phyloP scores from a whole-genome alignment of 805 yeast species.

The Candida ponderosae region DNA sequence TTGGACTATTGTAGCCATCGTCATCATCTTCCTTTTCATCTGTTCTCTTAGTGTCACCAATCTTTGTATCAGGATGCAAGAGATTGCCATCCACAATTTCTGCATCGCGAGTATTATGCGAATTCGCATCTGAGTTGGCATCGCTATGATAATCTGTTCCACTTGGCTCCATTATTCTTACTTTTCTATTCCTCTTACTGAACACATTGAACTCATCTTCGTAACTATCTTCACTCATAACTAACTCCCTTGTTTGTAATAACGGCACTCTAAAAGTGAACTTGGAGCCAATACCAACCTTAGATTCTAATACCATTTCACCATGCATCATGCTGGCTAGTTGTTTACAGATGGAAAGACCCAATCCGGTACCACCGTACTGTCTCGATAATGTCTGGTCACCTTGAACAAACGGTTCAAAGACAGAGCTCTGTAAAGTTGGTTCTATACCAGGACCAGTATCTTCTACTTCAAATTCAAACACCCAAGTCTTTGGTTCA shows the following conservation, averaged over 20 bases:
- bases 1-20: slow-evolving; percentile 21
- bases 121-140: slow-evolving; percentile 22
- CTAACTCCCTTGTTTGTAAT: slow-evolving; percentile 38
- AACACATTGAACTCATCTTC: slow-evolving; percentile 63
- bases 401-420: slow-evolving; percentile 96
- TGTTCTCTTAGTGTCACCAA: not conserved
- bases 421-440: slow-evolving; percentile 72
- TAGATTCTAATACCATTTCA: slow-evolving; percentile 63
- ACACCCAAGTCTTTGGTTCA: slow-evolving; percentile 27
- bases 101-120: slow-evolving; percentile 33
- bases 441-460: slow-evolving; percentile 94
- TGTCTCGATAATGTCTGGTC: slow-evolving; percentile 88
- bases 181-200: slow-evolving; percentile 41
- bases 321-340: slow-evolving; percentile 90
- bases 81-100: slow-evolving; percentile 9
- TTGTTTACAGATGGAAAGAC: slow-evolving; percentile 83
- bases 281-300: slow-evolving; percentile 75
- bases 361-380: slow-evolving; percentile 94
- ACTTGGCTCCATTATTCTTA: slow-evolving; percentile 24
- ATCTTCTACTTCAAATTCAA: slow-evolving; percentile 70
- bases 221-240: slow-evolving; percentile 27
- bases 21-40: slow-evolving; percentile 1
- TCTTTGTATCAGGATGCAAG: not conserved
- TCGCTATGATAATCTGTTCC: slow-evolving; percentile 5
- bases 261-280: slow-evolving; percentile 77